Conservation (phyloP, 805 yeast genomes). For the Candida stauntonica region DNA sequence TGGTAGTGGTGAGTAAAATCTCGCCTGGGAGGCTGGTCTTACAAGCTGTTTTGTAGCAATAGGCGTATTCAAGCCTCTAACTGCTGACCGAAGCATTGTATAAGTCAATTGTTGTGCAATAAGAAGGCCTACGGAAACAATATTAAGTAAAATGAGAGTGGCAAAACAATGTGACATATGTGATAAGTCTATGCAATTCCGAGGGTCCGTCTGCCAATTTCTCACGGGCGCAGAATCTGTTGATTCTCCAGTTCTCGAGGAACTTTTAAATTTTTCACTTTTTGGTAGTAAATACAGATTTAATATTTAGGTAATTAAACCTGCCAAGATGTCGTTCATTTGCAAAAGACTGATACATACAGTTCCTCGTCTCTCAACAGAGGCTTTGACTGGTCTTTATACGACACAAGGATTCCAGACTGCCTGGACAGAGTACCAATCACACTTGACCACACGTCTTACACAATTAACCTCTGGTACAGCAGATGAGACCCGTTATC, state of each 20-base stretch:
- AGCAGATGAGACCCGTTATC: slow-evolving; percentile 68
- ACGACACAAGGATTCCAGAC: slow-evolving; percentile 59
- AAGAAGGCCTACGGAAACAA: too few relatives aligned
- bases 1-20: slow-evolving; percentile 22
- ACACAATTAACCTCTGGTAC: slow-evolving; percentile 71
- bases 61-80: too few relatives aligned
- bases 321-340: slow-evolving; percentile 5
- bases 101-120: too few relatives aligned
- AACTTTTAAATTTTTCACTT: background rate
- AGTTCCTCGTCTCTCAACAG: slow-evolving; percentile 52
- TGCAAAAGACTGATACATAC: slow-evolving; percentile 43
- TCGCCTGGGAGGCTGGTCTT: background rate
- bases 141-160: too few relatives aligned
- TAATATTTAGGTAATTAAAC: background rate
- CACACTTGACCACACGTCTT: slow-evolving; percentile 53
- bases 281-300: background rate
- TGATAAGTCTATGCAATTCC: too few relatives aligned
- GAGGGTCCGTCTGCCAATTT: too few relatives aligned
- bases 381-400: slow-evolving; percentile 51
- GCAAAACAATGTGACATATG: too few relatives aligned
- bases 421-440: slow-evolving; percentile 83
- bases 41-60: too few relatives aligned
- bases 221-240: background rate
- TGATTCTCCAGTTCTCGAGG: background rate
- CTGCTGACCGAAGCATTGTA: too few relatives aligned